Evolutionary conservation across 2,329 filamentous ascomycete species (phyloP).

Genomic region (Penicillium sp.): DNA sequence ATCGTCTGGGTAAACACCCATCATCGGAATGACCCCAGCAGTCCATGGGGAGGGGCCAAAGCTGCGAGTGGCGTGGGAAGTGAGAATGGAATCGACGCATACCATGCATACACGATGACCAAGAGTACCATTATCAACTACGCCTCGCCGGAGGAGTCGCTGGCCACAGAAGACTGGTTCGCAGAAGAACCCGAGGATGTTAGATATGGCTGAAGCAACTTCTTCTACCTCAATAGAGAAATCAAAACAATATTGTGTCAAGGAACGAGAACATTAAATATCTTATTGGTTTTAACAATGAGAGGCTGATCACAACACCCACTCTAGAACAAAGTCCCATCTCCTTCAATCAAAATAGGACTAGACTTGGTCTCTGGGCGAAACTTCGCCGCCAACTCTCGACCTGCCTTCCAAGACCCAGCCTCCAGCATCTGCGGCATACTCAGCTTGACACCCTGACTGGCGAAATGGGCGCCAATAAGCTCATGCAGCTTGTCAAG

Average conservation of each 20-base stretch:
- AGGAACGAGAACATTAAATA: background rate
- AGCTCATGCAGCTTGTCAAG: conserved; percentile 57
- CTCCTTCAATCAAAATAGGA: conserved; percentile 43
- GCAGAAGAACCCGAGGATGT: conserved; percentile 59
- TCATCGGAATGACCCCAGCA: conserved; percentile 73
- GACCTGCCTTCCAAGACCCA: conserved; percentile 55
- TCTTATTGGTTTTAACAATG: background rate
- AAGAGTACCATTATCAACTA: conserved; percentile 60
- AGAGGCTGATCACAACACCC: background rate
- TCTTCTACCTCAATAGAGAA: too few relatives aligned
- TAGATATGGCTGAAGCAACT: conserved; percentile 53
- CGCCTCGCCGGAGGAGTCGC: conserved; percentile 34
- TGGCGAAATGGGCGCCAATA: conserved; percentile 46
- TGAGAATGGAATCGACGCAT: conserved; percentile 70
- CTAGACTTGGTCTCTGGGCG: conserved; percentile 39
- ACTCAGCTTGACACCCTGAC: conserved; percentile 42
- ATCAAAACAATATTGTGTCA: too few relatives aligned
- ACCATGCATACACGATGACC: conserved; percentile 56
- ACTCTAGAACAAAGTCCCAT: conserved; percentile 43
- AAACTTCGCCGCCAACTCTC: conserved; percentile 40
- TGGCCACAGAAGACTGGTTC: conserved; percentile 61
- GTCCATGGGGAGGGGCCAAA: conserved; percentile 68
- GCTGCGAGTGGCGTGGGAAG: conserved; percentile 66
- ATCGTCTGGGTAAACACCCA: conserved; percentile 58
- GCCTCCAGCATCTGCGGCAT: conserved; percentile 58